Evolutionary conservation across 257 asterid species (phyloP).

Genomic region (Coffea canephora): DNA sequence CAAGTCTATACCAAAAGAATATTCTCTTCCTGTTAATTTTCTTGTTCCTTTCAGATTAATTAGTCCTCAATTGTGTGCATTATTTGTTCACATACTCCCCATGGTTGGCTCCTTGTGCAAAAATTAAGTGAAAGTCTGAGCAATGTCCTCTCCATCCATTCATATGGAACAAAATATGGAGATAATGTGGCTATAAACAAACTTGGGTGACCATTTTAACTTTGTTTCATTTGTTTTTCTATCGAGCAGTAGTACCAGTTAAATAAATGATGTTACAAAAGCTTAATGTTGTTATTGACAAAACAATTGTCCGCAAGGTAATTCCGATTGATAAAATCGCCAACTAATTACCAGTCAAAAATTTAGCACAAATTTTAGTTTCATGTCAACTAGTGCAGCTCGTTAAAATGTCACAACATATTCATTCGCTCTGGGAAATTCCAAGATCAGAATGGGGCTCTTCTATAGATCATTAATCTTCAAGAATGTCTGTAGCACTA

Average conservation of each 20-base stretch:
- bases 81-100: background rate
- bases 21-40: slow-evolving; percentile 41
- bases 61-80: slow-evolving; percentile 16
- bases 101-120: slow-evolving; percentile 1
- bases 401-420: background rate
- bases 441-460: background rate
- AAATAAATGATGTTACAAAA: background rate
- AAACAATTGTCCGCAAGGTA: background rate
- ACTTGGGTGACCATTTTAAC: background rate
- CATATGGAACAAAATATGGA: background rate
- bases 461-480: background rate
- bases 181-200: background rate
- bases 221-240: background rate
- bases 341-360: background rate
- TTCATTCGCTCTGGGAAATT: background rate
- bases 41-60: slow-evolving; percentile 31
- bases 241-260: background rate
- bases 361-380: background rate
- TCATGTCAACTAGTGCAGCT: background rate
- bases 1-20: slow-evolving; percentile 11
- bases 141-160: background rate
- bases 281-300: background rate
- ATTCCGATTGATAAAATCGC: background rate
- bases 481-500: background rate
- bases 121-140: background rate